Evolutionary conservation across 495 filamentous ascomycete species (phyloP), one percentile per base, ranked within the genome.

Genomic region (Neurospora africana): DNA sequence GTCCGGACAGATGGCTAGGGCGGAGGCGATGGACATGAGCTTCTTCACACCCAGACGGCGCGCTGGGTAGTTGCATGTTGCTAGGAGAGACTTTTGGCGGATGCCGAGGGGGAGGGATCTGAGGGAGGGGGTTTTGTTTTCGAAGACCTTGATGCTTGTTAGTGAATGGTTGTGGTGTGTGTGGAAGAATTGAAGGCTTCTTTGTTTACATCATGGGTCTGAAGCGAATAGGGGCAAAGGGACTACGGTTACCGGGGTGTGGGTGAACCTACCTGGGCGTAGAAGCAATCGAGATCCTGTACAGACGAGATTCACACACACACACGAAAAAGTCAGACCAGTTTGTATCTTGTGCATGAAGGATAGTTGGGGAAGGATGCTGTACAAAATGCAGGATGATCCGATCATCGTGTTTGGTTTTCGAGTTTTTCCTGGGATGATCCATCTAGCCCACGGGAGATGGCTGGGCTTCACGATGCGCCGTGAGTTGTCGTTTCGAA

Each of bases 1-100:
- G 69, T 96, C 92, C 0, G 94, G 93, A 76, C 93, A 95, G 71
- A 89, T 82, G 75, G 88, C 88, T 79, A 89, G 92, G 4, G 94
- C 95, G 74, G 97, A 92, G 68, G 82, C 85, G 80, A 97, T 91
- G 43, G 92, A 84, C 81, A 94, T 91, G 37, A 98, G 84, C 83
- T 98, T 97, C 81, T 86, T 86, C 44, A 97, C 84, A 35, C 95
- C 95, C 40, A 89, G 83, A 23, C 79, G 78, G 7, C 95, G 88
- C 8, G 95, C 95, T 77, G 91, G 92, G 79, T 97, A 97, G 81
- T 98, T 97, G 85, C 93, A 97, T 5, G 95, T 98, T 58, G 94
- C 94, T 35, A 97, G 87, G 61, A 97, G 97, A 76, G 92, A 91
- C 82, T 97, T 97, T 78, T 89, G 86, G 77, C 84, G 83, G 71